Evolutionary conservation across 768 basidiomycete genomes (phyloP), one percentile per base, ranked within the genome.

Genomic region (Albatrellus ellisii): DNA sequence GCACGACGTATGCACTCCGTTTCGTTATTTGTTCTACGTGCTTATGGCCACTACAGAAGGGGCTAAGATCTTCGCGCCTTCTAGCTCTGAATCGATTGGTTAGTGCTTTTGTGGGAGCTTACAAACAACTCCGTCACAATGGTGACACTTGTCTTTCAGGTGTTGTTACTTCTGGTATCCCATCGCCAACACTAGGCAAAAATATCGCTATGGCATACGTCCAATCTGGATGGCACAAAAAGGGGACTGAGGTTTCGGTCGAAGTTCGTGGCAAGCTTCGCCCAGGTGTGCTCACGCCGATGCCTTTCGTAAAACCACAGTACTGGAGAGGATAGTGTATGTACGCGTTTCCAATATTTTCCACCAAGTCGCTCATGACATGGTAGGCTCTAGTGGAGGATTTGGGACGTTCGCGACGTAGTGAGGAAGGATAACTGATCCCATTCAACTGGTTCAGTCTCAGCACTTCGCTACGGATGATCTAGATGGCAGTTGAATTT

Each of bases 161-260:
- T 26, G 56, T 62, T 10, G 73, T 98, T 35, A 99, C 92, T 0
- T 97, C 91, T 0, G 95, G 94, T 35, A 95, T 98, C 47, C 95
- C 95, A 11, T 44, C 90, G 0, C 94, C 92, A 0, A 82, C 88
- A 1, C 66, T 90, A 3, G 76, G 75, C 1, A 79, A 81, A 58
- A 97, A 99, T 60, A 88, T 98, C 51, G 89, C 92, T 1, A 98
- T 98, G 94, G 94, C 79, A 1, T 98, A 98, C 53, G 71, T 97
- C 36, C 57, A 66, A 48, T 71, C 66, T 17, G 90, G 89, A 0
- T 77, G 69, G 61, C 87, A 94, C 64, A 97, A 91, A 64, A 92
- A 87, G 59, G 89, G 87, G 9, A 94, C 82, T 0, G 73, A 81
- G 56, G 66, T 98, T 3, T 69, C 72, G 38, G 79, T 98, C 12